Percentiles rank a stretch among this genome's conserved stretches.
Evolutionary conservation across 202 grass and related monocot species (phyloP).

Genomic region (Thinopyrum obtusiflorum): DNA sequence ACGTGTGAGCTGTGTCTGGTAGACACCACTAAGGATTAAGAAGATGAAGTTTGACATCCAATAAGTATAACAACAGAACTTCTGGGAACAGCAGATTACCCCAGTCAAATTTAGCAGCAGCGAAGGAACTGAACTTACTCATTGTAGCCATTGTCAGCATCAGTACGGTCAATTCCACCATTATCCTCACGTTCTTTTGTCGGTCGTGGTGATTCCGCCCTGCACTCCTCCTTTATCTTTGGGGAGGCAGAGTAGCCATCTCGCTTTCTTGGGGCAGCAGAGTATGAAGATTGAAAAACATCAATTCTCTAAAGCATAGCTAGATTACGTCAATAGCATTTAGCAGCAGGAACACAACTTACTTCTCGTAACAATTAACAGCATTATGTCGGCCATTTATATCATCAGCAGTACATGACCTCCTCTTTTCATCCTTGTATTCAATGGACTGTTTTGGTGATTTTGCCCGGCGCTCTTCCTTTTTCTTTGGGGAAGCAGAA

Average conservation of each 20-base stretch:
- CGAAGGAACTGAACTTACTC: constrained; percentile 30
- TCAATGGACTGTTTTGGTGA: constrained; percentile 49
- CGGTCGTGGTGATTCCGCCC: neutral
- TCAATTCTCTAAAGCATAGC: neutral
- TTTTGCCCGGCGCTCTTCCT: constrained; percentile 30
- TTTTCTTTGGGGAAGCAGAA: constrained; percentile 56
- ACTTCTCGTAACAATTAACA: neutral
- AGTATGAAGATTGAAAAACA: neutral
- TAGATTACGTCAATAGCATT: neutral
- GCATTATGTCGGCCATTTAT: constrained; percentile 18
- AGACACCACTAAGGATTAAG: neutral
- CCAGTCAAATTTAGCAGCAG: neutral
- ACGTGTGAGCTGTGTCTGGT: neutral
- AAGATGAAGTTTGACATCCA: neutral
- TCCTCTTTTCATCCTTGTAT: constrained; percentile 21
- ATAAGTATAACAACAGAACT: neutral
- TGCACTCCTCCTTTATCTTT: neutral
- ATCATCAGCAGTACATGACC: constrained; percentile 38
- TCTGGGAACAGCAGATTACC: neutral
- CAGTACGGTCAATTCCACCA: neutral
- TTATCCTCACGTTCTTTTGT: neutral
- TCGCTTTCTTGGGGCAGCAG: neutral
- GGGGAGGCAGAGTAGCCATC: constrained; percentile 24
- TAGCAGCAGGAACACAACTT: neutral
- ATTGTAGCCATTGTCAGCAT: constrained; percentile 31